Base-by-base conservation (phyloP, 2,329 filamentous ascomycete genomes). In the Daldinia sp. region DNA sequence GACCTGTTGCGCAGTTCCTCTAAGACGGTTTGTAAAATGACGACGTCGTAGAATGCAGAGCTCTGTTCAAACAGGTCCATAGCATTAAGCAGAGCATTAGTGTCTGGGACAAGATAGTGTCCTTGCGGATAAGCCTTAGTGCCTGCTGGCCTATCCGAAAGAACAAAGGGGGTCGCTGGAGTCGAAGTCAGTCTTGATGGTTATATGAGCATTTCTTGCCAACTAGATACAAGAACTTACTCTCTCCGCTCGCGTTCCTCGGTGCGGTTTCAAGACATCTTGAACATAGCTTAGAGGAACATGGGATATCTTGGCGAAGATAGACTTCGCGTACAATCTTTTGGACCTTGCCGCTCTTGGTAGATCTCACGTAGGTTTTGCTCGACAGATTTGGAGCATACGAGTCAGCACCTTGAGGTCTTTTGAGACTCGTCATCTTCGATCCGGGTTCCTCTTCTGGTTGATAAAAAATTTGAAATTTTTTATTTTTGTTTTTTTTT, bases 311-410 rank as follows among this genome's bases (percentile, higher is more conserved):
- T 80, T 94, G 92, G 77, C 95, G 88, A 64, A 99, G 84, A 79
- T 99, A 99, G 67, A 98, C 85, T 82, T 99, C 95, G 73, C 94
- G 89, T 69, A 99, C 95, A 74, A 99, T 96, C 84, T 99, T 99
- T 78, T 98, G 95, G 63, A 98, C 94, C 81, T 97, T 97, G 78
- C 95, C 95, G 78, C 89, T 95, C 79, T 92, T 94, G 48, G 94
- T 96, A 23, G 95, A 97, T 63, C 95, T 87, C 67, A 99, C 92
- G 75, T 96, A 99, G 72, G 96, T 88, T 81, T 98, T 99, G 85
- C 91, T 97, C 29, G 93, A 94, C 68, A 98, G 90, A 74, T 91
- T 96, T 47, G 89, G 83, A 27, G 88, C 84, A 63, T 82, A 76
- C 9, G 84, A 79, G 57, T 87, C 85, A 23, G 79, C 77, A 23